phyloP scores from a whole-genome alignment of 2,329 filamentous ascomycete genomes.

The Aspergillus alliaceus region DNA sequence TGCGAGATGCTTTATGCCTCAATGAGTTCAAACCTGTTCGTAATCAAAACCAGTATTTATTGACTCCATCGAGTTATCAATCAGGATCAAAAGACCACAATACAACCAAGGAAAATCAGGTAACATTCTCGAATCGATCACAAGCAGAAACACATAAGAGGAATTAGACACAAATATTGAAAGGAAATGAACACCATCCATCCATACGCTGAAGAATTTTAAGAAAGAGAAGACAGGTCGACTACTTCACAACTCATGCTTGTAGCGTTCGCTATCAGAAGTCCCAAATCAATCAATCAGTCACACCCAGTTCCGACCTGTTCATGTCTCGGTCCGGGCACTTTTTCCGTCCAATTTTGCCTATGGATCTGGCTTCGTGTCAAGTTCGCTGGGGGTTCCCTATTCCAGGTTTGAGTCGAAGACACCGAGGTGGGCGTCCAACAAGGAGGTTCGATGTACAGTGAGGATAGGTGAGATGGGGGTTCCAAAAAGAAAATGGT shows the following conservation, averaged over 20 bases:
- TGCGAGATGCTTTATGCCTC: too few relatives aligned
- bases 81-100: neutral
- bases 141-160: neutral
- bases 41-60: neutral
- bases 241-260: neutral
- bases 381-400: neutral
- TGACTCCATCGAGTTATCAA: neutral
- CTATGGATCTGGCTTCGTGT: neutral
- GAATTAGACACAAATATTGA: slow-evolving; percentile 3
- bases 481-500: neutral
- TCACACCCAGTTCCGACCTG: neutral
- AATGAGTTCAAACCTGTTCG: too few relatives aligned
- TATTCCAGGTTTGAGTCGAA: neutral
- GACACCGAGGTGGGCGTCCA: neutral
- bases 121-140: slow-evolving; percentile 1
- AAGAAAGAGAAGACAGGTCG: neutral
- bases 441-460: neutral
- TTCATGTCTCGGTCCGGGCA: neutral
- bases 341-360: neutral
- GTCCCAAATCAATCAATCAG: neutral
- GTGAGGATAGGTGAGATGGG: neutral
- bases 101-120: neutral
- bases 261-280: neutral
- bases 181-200: neutral
- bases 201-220: slow-evolving; percentile 1